A percentile compares a stretch with the other conserved stretches of the same genome.
Evolutionary conservation across 805 yeast species (phyloP).

Genomic region (Cyberlindnera sargentensis): DNA sequence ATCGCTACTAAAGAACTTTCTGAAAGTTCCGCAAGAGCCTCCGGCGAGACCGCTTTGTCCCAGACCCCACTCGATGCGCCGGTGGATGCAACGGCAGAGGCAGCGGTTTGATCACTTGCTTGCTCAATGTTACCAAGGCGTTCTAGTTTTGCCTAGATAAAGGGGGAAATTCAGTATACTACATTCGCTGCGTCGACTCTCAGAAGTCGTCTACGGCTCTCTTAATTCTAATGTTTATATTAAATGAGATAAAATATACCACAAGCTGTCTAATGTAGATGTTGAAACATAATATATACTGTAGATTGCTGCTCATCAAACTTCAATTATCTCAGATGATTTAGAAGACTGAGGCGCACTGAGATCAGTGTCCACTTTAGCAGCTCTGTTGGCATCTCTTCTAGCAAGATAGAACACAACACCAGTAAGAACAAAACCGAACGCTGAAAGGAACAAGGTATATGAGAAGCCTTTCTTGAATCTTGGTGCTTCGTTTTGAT

Average conservation of each 20-base stretch:
- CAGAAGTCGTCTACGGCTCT: too few relatives aligned
- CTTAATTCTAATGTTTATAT: slow-evolving; percentile 9
- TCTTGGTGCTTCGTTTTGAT: slow-evolving; percentile 28
- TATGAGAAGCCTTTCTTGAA: slow-evolving; percentile 33
- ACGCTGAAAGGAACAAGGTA: slow-evolving; percentile 26
- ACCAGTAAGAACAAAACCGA: slow-evolving; percentile 27
- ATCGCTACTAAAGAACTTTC: slow-evolving; percentile 7
- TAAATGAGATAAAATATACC: slow-evolving; percentile 39
- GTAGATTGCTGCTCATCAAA: too few relatives aligned
- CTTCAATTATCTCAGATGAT: too few relatives aligned
- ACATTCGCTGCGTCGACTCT: background rate
- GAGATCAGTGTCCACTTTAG: background rate
- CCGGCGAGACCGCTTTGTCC: slow-evolving; percentile 27
- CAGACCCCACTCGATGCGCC: background rate
- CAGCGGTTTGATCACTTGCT: too few relatives aligned
- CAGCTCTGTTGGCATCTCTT: slow-evolving; percentile 16
- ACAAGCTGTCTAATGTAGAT: slow-evolving; percentile 53
- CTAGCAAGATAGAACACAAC: slow-evolving; percentile 19
- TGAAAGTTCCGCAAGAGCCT: slow-evolving; percentile 20
- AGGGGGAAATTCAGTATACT: too few relatives aligned
- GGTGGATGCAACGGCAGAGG: background rate
- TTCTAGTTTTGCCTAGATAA: too few relatives aligned
- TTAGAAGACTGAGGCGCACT: too few relatives aligned
- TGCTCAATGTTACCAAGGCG: too few relatives aligned
- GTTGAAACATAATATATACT: slow-evolving; percentile 55